Base-by-base conservation (phyloP, 1,284 basidiomycete species). In the Stereum hirsutum region DNA sequence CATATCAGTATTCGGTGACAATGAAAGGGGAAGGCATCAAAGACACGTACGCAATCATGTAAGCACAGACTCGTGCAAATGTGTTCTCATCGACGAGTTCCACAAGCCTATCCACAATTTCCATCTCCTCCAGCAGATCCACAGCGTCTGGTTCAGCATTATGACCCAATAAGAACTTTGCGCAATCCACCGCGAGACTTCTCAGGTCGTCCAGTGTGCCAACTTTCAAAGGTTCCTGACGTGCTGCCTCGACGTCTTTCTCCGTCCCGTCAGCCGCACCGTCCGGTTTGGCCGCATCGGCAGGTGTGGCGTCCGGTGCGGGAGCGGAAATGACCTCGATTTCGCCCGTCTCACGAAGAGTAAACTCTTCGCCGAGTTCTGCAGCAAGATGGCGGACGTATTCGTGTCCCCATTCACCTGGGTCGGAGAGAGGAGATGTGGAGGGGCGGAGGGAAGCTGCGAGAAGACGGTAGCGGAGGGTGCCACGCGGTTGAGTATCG, bases 91-190 rank as follows among this genome's bases (percentile, higher is more conserved):
- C 92, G 20, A 95, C 83, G 46, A 92, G 66, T 17, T 77, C 69
- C 6, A 75, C 72, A 49, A 96, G 81, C 53, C 78, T 76, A 52
- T 85, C 76, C 40, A 97, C 88, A 52, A 90, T 88, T 63, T 99
- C 96, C 51, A 99, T 66, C 60, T 99, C 96, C 57, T 97, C 83
- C 46, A 99, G 66, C 26, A 99, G 71, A 65, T 99, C 96, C 17
- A 99, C 95, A 0, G 96, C 96, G 60, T 99, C 96, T 24, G 93
- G 94, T 63, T 99, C 96, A 11, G 94, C 96, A 55, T 99, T 98
- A 64, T 99, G 96, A 24, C 77, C 75, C 27, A 99, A 71, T 50
- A 97, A 75, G 71, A 99, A 99, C 17, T 78, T 83, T 1, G 95
- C 91, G 53, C 97, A 90, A 55, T 91, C 78, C 44, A 89, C 71